phyloP scores from a whole-genome alignment of 2,329 filamentous ascomycete species.

The Xylaria multiplex region DNA sequence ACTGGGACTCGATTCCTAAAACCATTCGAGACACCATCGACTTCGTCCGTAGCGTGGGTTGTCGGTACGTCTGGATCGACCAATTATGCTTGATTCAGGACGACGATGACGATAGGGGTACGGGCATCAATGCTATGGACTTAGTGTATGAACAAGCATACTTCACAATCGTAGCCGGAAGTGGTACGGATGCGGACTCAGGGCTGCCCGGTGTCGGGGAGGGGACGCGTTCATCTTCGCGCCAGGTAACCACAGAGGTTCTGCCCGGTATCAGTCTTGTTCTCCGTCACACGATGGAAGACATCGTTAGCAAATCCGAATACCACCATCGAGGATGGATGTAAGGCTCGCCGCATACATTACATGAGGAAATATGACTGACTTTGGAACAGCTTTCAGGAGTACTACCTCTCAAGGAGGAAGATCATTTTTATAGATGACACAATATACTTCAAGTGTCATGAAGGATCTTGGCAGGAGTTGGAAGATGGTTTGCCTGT shows the following conservation, averaged over 20 bases:
- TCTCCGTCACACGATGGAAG: constrained; percentile 37
- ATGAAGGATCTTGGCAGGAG: constrained; percentile 34
- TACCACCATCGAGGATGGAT: constrained; percentile 40
- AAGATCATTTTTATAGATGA: constrained; percentile 39
- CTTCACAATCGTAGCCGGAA: constrained; percentile 38
- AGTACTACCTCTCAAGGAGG: constrained; percentile 40
- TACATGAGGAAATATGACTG: constrained; percentile 5
- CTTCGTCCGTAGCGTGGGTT: constrained; percentile 32
- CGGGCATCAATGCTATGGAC: constrained; percentile 39
- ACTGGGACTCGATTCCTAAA: constrained; percentile 36
- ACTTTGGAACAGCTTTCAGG: constrained; percentile 33
- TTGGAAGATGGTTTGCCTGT: constrained; percentile 35
- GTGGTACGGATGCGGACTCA: constrained; percentile 35
- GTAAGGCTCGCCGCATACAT: constrained; percentile 26
- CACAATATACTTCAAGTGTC: constrained; percentile 38
- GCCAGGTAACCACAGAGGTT: constrained; percentile 32
- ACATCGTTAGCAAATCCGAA: constrained; percentile 34
- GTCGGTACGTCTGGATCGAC: constrained; percentile 39
- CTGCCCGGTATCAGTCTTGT: constrained; percentile 35
- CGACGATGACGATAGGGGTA: constrained; percentile 32
- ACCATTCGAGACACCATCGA: constrained; percentile 38
- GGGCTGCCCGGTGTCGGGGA: constrained; percentile 36
- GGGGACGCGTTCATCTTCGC: constrained; percentile 28
- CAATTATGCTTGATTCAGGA: constrained; percentile 39
- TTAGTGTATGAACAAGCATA: constrained; percentile 38